phyloP scores from a whole-genome alignment of 345 rosid genomes.

The Ceriops decandra region DNA sequence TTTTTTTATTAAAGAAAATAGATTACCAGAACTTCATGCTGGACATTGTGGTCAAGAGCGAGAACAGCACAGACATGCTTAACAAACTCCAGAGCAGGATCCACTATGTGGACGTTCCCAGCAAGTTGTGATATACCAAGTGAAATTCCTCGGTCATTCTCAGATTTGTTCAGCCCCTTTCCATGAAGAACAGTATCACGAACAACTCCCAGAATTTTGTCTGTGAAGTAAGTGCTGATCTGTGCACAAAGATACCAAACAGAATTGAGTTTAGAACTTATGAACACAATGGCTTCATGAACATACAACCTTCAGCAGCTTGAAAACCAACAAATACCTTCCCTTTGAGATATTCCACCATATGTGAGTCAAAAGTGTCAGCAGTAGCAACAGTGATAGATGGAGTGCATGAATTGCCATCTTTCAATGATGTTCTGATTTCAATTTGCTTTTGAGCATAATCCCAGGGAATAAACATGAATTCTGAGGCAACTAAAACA shows the following conservation, averaged over 20 bases:
- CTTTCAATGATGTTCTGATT: slow-evolving; percentile 37
- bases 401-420: slow-evolving; percentile 57
- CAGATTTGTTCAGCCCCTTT: slow-evolving; percentile 45
- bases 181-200: slow-evolving; percentile 55
- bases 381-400: slow-evolving; percentile 59
- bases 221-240: slow-evolving; percentile 64
- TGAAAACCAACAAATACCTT: slow-evolving; percentile 43
- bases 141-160: slow-evolving; percentile 23
- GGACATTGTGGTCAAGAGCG: slow-evolving; percentile 76
- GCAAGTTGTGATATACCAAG: slow-evolving; percentile 23
- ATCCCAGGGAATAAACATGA: slow-evolving; percentile 83
- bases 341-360: slow-evolving; percentile 61
- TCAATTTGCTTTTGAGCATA: slow-evolving; percentile 54
- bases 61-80: slow-evolving; percentile 77
- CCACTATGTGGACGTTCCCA: slow-evolving; percentile 35
- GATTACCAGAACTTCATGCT: slow-evolving; percentile 81
- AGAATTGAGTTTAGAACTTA: slow-evolving; percentile 7
- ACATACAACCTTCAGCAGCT: slow-evolving; percentile 2
- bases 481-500: slow-evolving; percentile 71
- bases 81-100: slow-evolving; percentile 75
- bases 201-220: slow-evolving; percentile 62
- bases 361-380: slow-evolving; percentile 57
- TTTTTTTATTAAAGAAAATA: slow-evolving; percentile 1
- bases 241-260: slow-evolving; percentile 24
- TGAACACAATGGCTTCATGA: slow-evolving; percentile 10